Evolutionary conservation across 2,329 filamentous ascomycete genomes (phyloP).

Genomic region (Microcyclosporella mali): DNA sequence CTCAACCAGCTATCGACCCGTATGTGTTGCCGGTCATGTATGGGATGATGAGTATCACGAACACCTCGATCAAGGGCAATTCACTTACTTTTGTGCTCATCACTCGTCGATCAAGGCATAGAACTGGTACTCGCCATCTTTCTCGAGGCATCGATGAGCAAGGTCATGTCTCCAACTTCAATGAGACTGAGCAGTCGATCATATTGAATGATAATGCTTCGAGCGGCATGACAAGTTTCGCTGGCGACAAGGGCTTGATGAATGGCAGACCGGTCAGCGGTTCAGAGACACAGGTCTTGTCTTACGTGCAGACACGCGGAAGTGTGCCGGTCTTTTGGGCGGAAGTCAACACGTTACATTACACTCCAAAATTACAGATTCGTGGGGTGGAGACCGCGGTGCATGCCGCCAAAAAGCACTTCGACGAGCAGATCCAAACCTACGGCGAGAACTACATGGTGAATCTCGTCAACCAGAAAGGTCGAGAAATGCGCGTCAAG

Average conservation of each 20-base stretch:
- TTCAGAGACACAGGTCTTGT: constrained; percentile 79
- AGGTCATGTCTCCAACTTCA: constrained; percentile 96
- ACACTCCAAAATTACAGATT: constrained; percentile 84
- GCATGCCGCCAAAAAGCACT: constrained; percentile 75
- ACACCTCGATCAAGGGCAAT: constrained; percentile 77
- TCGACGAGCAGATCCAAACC: constrained; percentile 83
- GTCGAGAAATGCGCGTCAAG: constrained; percentile 82
- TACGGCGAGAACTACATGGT: constrained; percentile 98
- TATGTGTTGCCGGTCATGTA: constrained; percentile 95
- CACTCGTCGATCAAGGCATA: constrained; percentile 78
- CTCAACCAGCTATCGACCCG: constrained; percentile 74
- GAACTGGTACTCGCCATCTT: constrained; percentile 89
- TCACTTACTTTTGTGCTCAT: constrained; percentile 81
- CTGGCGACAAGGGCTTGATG: constrained; percentile 67
- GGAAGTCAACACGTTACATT: constrained; percentile 87
- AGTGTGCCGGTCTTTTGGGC: constrained; percentile 96
- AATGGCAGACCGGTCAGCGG: constrained; percentile 62
- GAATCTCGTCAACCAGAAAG: constrained; percentile 94
- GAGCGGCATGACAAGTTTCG: constrained; percentile 71
- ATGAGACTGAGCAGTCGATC: constrained; percentile 92
- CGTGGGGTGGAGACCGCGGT: constrained; percentile 75
- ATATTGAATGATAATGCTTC: constrained; percentile 75
- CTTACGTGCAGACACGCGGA: constrained; percentile 93
- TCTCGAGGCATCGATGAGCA: constrained; percentile 89
- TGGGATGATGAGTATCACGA: constrained; percentile 87